Base-by-base conservation (phyloP, 2,329 filamentous ascomycete species). In the Pseudohalonectria lignicola region DNA sequence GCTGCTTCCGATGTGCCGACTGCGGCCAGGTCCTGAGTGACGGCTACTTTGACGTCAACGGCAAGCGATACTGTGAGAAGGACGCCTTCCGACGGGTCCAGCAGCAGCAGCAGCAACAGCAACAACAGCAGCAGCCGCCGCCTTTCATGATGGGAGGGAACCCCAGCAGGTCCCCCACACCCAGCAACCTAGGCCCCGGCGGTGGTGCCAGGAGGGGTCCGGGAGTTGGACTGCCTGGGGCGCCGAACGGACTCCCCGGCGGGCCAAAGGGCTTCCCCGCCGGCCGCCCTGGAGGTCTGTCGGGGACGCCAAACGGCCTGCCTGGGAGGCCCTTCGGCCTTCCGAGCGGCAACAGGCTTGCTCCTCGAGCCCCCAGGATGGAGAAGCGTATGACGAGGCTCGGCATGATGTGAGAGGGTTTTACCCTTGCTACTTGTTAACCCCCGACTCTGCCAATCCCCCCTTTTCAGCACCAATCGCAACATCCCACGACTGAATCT, bases 1-100 rank as follows among this genome's bases (percentile, higher is more conserved):
- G 74, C 7, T 98, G 92, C 61, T 86, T 98, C 61, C 80, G 78
- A 35, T 96, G 92, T 54, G 71, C 72, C 32, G 81, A 86, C 47
- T 96, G 90, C 54, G 74, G 77, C 23, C 61, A 76, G 34, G 76
- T 81, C 3, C 67, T 96, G 11, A 72, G 74, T 16, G 81, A 90
- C 32, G 90, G 92, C 44, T 96, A 96, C 57, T 95, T 92, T 51
- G 88, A 96, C 56, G 81, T 94, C 47, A 77, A 76, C 30, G 85
- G 85, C 18, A 70, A 66, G 32, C 76, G 83, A 1, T 94, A 83
- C 54, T 98, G 90, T 57, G 90, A 96, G 59, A 76, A 79, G 32
- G 87, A 96, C 55, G 88, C 87, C 4, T 79, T 79, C 56, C 66
- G 69, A 37, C 60, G 71, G 29, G 59, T 68, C 21, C 65, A 70